phyloP scores from a whole-genome alignment of 345 rosid species.

The Raphanus sativus region DNA sequence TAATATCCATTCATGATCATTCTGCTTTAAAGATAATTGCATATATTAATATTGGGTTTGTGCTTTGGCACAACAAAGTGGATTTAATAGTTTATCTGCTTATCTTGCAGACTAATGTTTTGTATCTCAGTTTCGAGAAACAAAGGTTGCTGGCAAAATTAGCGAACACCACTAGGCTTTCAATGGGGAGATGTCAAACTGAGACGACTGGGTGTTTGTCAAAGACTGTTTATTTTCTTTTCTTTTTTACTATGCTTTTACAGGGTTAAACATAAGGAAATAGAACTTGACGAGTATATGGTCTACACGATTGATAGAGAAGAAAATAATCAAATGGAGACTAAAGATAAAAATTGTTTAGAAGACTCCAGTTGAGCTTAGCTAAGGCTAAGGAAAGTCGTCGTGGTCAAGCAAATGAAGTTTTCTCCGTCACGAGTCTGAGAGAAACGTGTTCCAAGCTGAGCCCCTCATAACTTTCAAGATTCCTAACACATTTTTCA shows the following conservation, averaged over 20 bases:
- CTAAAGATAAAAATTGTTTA: too few relatives aligned
- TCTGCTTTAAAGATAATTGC: not conserved
- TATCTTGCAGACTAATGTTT: not conserved
- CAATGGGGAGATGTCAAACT: not conserved
- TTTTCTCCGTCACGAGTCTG: too few relatives aligned
- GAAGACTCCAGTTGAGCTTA: not conserved
- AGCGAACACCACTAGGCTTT: too few relatives aligned
- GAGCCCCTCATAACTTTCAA: too few relatives aligned
- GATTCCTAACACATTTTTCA: too few relatives aligned
- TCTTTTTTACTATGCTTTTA: too few relatives aligned
- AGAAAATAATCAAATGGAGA: not conserved
- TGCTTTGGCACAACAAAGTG: not conserved
- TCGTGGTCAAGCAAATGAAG: not conserved
- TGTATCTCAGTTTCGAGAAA: not conserved
- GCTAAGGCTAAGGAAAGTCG: not conserved
- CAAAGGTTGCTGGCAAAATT: not conserved
- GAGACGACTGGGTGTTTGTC: not conserved
- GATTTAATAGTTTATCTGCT: not conserved
- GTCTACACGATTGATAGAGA: not conserved
- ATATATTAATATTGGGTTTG: not conserved
- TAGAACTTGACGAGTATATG: not conserved
- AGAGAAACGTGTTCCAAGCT: too few relatives aligned
- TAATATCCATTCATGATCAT: not conserved
- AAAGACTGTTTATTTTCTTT: too few relatives aligned
- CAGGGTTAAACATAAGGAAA: too few relatives aligned